Base-by-base conservation (phyloP, 768 basidiomycete genomes). In the Trametes coccinea region DNA sequence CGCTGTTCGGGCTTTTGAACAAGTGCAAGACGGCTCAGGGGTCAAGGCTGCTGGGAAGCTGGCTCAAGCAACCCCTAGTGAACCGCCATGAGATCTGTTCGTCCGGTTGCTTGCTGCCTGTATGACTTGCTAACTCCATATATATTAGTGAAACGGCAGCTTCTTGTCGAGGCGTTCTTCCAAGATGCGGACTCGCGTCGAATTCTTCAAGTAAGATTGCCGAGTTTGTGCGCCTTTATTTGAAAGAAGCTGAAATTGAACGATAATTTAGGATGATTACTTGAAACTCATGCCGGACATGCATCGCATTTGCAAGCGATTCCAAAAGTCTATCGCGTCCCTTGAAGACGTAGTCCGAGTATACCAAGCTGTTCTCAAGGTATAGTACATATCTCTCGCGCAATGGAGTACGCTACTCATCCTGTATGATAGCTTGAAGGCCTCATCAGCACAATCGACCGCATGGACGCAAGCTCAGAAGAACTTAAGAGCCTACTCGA, bases 1-100 rank as follows among this genome's bases (percentile, higher is more conserved):
- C 93, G 3, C 73, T 99, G 5, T 86, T 95, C 56, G 95, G 95
- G 0, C 77, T 97, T 7, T 76, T 99, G 59, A 97, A 98, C 73
- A 92, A 91, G 67, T 97, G 96, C 79, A 97, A 97, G 76, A 98
- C 97, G 0, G 86, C 92, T 0, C 97, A 99, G 71, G 97, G 97
- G 0, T 87, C 91, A 13, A 79, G 97, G 57, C 73, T 97, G 43
- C 79, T 99, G 3, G 91, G 88, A 0, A 88, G 87, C 50, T 98
- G 96, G 96, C 77, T 99, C 44, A 98, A 97, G 71, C 97, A 98
- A 72, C 97, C 97, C 5, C 77, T 98, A 30, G 85, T 98, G 33
- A 98, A 97, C 73, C 73, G 93, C 40, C 95, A 98, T 65, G 92
- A 95, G 71, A 98, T 98, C 62, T 80, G 94, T 92, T 59, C 64